Percentiles rank a stretch among this genome's conserved stretches.
These are phyloP conservation scores for Peniophora sp. DNA, from an alignment of 1,284 basidiomycete species.

Conservation along the genomic window DNA sequence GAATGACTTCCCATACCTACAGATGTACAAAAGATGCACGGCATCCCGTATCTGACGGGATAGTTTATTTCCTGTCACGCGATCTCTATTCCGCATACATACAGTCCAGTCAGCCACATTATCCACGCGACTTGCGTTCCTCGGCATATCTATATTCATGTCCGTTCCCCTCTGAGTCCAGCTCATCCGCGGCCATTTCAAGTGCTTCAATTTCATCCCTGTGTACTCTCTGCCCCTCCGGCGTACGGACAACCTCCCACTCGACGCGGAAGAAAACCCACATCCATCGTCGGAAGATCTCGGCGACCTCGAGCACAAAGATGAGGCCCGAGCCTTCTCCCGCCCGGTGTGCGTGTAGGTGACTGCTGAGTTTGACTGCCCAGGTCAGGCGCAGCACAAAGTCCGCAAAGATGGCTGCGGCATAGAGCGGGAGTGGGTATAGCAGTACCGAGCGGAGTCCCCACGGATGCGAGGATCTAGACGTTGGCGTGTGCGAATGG, in stretches of 20 bases:
- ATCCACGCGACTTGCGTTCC: too few species aligned
- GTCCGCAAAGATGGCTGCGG: constrained; percentile 78
- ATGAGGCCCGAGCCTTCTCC: constrained; percentile 65
- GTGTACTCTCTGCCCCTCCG: too few species aligned
- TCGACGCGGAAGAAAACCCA: constrained; percentile 97
- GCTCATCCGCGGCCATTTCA: too few species aligned
- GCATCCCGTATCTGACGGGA: too few species aligned
- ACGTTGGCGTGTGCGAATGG: constrained; percentile 4
- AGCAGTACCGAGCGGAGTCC: constrained; percentile 69
- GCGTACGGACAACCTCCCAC: constrained; percentile 62
- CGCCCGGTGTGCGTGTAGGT: constrained; percentile 79
- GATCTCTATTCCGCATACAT: too few species aligned
- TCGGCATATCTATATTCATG: too few species aligned
- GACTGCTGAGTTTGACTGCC: constrained; percentile 86
- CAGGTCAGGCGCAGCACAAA: constrained; percentile 90
- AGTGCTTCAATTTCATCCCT: too few species aligned
- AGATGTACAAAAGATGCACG: too few species aligned
- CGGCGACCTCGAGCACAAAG: constrained; percentile 88
- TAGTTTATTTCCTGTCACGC: too few species aligned
- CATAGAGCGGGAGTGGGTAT: constrained; percentile 82
- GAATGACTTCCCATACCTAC: too few species aligned
- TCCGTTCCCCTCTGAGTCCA: too few species aligned
- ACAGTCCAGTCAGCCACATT: too few species aligned
- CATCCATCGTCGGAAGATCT: constrained; percentile 86
- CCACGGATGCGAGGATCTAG: constrained; percentile 39